Evolutionary conservation across 31 red algal genomes (phyloP).

Genomic region (Odonthalia washingtoniensis): DNA sequence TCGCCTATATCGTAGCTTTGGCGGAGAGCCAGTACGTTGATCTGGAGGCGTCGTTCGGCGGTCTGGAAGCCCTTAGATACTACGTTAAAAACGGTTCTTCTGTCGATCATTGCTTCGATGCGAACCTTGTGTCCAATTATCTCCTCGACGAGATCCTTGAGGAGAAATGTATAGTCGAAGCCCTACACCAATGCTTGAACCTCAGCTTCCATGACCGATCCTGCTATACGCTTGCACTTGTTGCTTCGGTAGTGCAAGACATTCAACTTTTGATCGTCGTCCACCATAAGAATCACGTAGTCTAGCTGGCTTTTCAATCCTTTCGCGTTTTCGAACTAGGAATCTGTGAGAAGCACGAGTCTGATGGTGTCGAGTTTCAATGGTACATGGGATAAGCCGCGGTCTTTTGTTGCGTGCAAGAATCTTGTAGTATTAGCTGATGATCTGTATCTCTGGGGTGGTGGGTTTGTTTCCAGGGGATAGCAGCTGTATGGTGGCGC

Average conservation of each 20-base stretch:
- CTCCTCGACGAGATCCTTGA: neutral
- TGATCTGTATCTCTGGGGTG: neutral
- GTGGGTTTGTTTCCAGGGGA: neutral
- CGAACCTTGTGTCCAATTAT: no score
- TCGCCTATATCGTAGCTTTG: neutral
- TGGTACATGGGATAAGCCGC: neutral
- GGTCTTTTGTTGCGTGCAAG: neutral
- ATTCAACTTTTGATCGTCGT: neutral
- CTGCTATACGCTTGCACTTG: neutral
- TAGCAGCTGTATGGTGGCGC: neutral
- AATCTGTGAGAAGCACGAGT: no score
- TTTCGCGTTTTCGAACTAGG: no score
- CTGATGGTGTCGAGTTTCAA: no score
- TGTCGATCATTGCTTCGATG: no score
- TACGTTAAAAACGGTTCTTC: neutral
- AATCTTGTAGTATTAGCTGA: neutral
- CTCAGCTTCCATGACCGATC: constrained; percentile 8
- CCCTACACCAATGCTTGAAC: neutral
- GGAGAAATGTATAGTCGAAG: constrained; percentile 12
- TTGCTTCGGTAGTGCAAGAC: constrained; percentile 5
- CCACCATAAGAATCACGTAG: constrained; percentile 21
- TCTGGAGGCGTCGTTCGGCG: neutral
- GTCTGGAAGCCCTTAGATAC: neutral
- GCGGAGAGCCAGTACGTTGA: neutral
- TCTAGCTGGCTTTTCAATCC: constrained; percentile 24